Conservation (phyloP, 1,284 basidiomycete genomes). For the Cystobasidium slooffiae region DNA sequence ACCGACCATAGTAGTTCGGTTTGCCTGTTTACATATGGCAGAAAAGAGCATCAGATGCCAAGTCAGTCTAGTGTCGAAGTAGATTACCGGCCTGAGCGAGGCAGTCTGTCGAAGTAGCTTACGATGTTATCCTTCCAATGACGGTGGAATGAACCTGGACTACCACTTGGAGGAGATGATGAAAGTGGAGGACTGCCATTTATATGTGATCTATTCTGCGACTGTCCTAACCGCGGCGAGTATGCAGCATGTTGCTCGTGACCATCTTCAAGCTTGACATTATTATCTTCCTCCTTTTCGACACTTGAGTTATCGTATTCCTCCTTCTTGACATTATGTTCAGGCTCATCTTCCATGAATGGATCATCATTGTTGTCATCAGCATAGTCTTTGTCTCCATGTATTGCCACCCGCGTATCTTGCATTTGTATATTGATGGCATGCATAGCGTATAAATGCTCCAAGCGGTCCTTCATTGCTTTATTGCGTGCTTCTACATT, state of each 20-base stretch:
- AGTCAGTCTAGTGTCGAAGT: background rate
- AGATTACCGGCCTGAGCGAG: background rate
- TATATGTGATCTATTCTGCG: background rate
- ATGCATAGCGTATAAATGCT: slow-evolving; percentile 32
- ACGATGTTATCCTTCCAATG: slow-evolving; percentile 38
- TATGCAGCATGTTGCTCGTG: background rate
- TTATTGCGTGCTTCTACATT: slow-evolving; percentile 18
- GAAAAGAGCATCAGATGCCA: background rate
- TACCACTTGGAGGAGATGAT: slow-evolving; percentile 16
- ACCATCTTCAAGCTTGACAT: slow-evolving; percentile 2
- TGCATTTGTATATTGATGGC: slow-evolving; percentile 27
- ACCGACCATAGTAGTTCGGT: slow-evolving; percentile 25
- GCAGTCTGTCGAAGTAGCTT: background rate
- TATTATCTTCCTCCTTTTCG: background rate
- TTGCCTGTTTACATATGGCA: background rate
- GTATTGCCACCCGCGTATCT: slow-evolving; percentile 15
- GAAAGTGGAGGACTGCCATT: slow-evolving; percentile 19
- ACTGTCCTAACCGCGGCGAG: background rate
- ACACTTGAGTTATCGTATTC: background rate
- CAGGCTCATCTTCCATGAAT: slow-evolving; percentile 10
- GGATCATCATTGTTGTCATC: slow-evolving; percentile 12
- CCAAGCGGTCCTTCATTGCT: slow-evolving; percentile 21
- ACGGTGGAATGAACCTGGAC: slow-evolving; percentile 12
- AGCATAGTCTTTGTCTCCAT: slow-evolving; percentile 10
- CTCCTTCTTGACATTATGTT: background rate